Evolutionary conservation across 306 rosid species (phyloP).

Genomic region (Luffa aegyptiaca): DNA sequence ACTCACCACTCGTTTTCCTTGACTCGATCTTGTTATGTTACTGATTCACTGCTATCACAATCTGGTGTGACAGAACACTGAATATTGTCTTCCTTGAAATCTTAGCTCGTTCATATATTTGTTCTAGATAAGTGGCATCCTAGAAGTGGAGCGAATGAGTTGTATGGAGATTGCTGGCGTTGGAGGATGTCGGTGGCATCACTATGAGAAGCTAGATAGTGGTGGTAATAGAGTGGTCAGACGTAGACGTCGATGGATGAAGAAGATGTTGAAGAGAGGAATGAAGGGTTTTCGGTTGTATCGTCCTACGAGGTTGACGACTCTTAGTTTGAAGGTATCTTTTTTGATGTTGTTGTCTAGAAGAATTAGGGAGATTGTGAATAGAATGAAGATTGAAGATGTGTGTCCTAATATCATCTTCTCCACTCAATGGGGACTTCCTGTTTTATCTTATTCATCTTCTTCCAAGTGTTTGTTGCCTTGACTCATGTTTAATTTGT

Average conservation of each 20-base stretch:
- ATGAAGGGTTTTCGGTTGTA: not conserved
- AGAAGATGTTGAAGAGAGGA: not conserved
- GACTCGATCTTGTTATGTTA: no score
- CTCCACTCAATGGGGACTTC: slow-evolving; percentile 62
- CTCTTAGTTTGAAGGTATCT: slow-evolving; percentile 19
- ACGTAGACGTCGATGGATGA: not conserved
- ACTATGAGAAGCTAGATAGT: not conserved
- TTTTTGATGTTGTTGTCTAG: slow-evolving; percentile 23
- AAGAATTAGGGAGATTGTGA: slow-evolving; percentile 38
- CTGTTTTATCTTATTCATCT: slow-evolving; percentile 41
- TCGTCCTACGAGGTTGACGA: slow-evolving; percentile 12
- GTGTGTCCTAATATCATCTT: slow-evolving; percentile 31
- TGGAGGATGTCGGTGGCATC: not conserved
- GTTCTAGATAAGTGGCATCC: no score
- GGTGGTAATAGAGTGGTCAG: not conserved
- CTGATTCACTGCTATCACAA: no score
- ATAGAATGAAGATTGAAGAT: slow-evolving; percentile 31
- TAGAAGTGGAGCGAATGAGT: not conserved
- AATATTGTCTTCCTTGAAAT: no score
- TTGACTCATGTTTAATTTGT: not conserved
- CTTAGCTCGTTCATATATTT: no score
- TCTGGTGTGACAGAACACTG: no score
- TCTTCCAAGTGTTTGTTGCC: not conserved
- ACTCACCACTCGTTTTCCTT: not conserved
- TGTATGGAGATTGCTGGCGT: not conserved